These are phyloP conservation scores for Candolleomyces aberdarensis DNA, from an alignment of 768 basidiomycete genomes.

Conservation along the genomic window DNA sequence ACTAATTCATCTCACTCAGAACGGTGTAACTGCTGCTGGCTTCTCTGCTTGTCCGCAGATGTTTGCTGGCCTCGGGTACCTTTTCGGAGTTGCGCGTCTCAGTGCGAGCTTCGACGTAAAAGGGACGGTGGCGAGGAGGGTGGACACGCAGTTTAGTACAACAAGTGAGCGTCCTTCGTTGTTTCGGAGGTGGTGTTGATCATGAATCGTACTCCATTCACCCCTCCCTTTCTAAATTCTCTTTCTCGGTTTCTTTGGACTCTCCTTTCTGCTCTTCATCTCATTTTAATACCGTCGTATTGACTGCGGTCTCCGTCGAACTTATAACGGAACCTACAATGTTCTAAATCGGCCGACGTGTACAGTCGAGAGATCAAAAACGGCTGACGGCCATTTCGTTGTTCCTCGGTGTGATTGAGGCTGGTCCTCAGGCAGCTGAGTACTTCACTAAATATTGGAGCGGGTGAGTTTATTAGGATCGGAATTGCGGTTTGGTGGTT, in stretches of 20 bases:
- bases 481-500: no score
- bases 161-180: conserved; percentile 3
- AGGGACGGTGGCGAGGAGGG: conserved; percentile 8
- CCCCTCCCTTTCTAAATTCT: no score
- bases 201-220: no score
- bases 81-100: conserved; percentile 10
- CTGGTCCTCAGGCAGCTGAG: no score
- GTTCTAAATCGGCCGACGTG: conserved; percentile 50
- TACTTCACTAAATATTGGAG: no score
- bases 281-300: conserved; percentile 32
- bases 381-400: conserved; percentile 59
- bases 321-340: conserved; percentile 78
- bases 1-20: no score
- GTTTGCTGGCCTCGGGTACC: conserved; percentile 5
- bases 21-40: no score
- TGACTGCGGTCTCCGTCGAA: conserved; percentile 72
- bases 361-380: conserved; percentile 68
- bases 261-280: background rate
- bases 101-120: conserved; percentile 10
- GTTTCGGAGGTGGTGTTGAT: background rate
- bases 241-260: no score
- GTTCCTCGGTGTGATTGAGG: conserved; percentile 54
- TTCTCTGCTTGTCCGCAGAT: no score
- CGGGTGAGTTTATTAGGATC: no score
- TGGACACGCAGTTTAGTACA: conserved; percentile 6